Evolutionary conservation across 2,329 filamentous ascomycete species (phyloP), one percentile per base, ranked within the genome.

Genomic region (Cercospora janseana): DNA sequence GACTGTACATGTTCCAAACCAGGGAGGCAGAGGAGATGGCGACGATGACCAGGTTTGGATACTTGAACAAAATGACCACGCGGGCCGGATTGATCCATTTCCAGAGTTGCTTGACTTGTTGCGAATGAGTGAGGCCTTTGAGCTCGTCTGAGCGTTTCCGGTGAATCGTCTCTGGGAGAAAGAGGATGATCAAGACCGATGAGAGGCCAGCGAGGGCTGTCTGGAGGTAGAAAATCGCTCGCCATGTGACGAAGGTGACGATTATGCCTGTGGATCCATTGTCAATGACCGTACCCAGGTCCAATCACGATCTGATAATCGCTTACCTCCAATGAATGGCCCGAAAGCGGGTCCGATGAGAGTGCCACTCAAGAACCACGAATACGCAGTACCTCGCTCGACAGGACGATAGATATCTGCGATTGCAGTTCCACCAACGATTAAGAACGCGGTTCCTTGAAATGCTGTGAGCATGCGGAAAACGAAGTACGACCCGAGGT

Each of bases 151-250:
- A 79, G 50, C 79, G 79, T 62, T 78, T 81, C 53, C 79, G 76
- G 50, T 85, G 83, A 43, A 87, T 85, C 0, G 86, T 91, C 65
- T 91, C 86, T 0, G 85, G 84, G 8, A 90, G 76, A 9, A 88
- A 70, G 59, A 87, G 81, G 57, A 81, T 77, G 24, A 86, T 77
- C 0, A 83, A 76, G 0, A 83, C 15, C 0, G 77, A 73, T 1
- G 80, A 83, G 0, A 78, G 63, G 2, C 79, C 85, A 0, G 82
- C 83, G 4, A 89, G 74, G 0, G 79, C 86, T 0, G 83, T 81
- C 63, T 90, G 86, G 0, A 91, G 72, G 82, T 85, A 90, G 70
- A 89, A 90, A 46, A 90, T 88, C 32, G 80, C 79, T 13, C 85
- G 77, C 87, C 87, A 92, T 2, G 76, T 79, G 5, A 77, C 75